These are phyloP conservation scores for Maudiozyma pseudohumilis DNA, from an alignment of 805 yeast species.

Conservation along the genomic window DNA sequence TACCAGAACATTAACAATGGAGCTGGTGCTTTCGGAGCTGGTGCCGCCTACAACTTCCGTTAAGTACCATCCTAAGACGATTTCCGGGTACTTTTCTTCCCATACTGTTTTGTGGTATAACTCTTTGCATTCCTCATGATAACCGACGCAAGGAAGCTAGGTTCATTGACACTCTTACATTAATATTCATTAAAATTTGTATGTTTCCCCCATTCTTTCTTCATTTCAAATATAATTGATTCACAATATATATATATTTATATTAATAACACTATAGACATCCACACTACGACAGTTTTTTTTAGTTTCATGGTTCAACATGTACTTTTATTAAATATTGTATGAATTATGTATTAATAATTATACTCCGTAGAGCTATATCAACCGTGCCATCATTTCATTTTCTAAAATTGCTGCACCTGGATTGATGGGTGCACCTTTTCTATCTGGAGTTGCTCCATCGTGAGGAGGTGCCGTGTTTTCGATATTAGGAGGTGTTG, in stretches of 20 bases:
- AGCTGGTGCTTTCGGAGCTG: slow-evolving; percentile 35
- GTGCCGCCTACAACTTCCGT: slow-evolving; percentile 38
- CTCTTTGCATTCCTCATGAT: no score
- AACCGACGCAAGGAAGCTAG: no score
- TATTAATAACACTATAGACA: no score
- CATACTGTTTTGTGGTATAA: no score
- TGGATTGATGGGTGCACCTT: background rate
- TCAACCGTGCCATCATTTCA: background rate
- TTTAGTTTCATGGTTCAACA: background rate
- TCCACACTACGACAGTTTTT: no score
- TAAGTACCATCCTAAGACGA: slow-evolving; percentile 11
- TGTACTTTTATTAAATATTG: background rate
- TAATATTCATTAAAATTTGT: no score
- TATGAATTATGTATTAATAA: background rate
- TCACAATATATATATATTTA: no score
- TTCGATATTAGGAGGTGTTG: background rate
- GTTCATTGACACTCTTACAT: no score
- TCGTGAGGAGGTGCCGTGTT: background rate
- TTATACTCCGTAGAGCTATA: no score
- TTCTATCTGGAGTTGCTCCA: background rate
- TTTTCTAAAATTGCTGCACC: background rate
- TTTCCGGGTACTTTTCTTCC: no score
- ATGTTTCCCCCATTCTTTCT: no score
- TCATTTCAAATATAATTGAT: no score
- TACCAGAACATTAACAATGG: slow-evolving; percentile 32